Evolutionary conservation across 495 filamentous ascomycete species (phyloP).

Genomic region (Penicillium soppii): DNA sequence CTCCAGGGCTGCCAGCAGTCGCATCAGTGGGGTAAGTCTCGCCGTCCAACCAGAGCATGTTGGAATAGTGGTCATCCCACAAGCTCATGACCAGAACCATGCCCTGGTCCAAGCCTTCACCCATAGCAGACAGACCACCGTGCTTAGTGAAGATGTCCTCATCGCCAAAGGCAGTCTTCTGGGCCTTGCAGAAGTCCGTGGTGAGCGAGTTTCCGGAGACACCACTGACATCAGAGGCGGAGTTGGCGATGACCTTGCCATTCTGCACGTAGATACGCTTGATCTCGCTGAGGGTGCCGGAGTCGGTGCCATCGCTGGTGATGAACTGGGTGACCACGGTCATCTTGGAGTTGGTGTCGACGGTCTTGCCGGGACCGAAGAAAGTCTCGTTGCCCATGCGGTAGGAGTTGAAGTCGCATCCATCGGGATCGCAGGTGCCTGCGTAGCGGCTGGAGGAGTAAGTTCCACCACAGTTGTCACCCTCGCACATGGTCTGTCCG

Average conservation of each 20-base stretch:
- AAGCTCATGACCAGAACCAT: slow-evolving; percentile 72
- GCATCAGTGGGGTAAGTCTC: slow-evolving; percentile 57
- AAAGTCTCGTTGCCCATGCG: slow-evolving; percentile 61
- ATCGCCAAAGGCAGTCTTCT: slow-evolving; percentile 64
- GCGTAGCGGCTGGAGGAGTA: slow-evolving; percentile 43
- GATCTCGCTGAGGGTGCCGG: slow-evolving; percentile 60
- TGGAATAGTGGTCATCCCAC: slow-evolving; percentile 69
- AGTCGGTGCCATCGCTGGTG: slow-evolving; percentile 52
- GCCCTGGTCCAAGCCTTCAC: slow-evolving; percentile 49
- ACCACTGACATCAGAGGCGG: slow-evolving; percentile 50
- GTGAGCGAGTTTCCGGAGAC: slow-evolving; percentile 59
- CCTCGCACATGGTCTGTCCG: slow-evolving; percentile 57
- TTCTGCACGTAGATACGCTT: slow-evolving; percentile 72
- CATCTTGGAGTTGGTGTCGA: slow-evolving; percentile 63
- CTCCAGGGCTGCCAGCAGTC: slow-evolving; percentile 54
- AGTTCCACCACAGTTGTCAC: slow-evolving; percentile 53
- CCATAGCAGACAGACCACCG: slow-evolving; percentile 60
- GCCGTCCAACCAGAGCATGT: slow-evolving; percentile 83
- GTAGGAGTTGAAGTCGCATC: slow-evolving; percentile 80
- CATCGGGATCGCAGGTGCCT: slow-evolving; percentile 70
- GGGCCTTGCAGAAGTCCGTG: slow-evolving; percentile 56
- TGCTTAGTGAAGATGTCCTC: slow-evolving; percentile 54
- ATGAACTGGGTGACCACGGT: slow-evolving; percentile 74
- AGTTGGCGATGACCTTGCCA: slow-evolving; percentile 61
- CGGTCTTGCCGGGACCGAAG: slow-evolving; percentile 58